A percentile compares a stretch with the other conserved stretches of the same genome.
Conservation (phyloP, 805 yeast species). For the Candida dendrica region DNA sequence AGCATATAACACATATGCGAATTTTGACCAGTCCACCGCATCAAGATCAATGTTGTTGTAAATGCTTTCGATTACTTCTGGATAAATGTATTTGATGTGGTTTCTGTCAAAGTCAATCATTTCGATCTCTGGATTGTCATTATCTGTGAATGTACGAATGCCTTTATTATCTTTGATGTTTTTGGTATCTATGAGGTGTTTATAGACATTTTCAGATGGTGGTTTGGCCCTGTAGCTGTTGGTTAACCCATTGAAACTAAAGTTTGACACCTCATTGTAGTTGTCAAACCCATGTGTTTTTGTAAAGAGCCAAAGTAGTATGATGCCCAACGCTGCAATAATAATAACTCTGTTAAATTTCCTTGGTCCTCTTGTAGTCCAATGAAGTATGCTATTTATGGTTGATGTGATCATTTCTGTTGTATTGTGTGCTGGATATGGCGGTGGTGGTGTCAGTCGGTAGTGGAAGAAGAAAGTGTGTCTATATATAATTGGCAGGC, state of each 20-base stretch:
- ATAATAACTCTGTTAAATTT: background rate
- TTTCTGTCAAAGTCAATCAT: constrained; percentile 16
- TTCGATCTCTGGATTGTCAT: constrained; percentile 1
- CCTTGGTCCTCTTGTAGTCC: background rate
- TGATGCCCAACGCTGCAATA: background rate
- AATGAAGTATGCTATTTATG: no score
- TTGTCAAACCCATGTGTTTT: background rate
- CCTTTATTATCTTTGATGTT: constrained; percentile 1
- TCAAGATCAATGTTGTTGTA: constrained; percentile 11
- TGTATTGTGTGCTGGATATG: no score
- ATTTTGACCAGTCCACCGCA: constrained; percentile 32
- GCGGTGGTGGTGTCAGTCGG: no score
- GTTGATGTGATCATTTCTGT: no score
- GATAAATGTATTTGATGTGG: constrained; percentile 16
- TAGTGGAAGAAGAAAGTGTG: no score
- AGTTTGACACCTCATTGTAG: background rate
- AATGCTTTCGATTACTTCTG: constrained; percentile 16
- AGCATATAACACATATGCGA: constrained; percentile 58
- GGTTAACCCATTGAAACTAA: background rate
- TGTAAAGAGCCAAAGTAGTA: background rate
- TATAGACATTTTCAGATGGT: background rate
- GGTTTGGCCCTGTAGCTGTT: background rate
- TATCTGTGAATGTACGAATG: background rate
- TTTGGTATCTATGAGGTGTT: constrained; percentile 1
- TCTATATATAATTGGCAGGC: no score